These are phyloP conservation scores for Alectoria sarmentosa DNA, from an alignment of 495 filamentous ascomycete species.

Conservation along the genomic window DNA sequence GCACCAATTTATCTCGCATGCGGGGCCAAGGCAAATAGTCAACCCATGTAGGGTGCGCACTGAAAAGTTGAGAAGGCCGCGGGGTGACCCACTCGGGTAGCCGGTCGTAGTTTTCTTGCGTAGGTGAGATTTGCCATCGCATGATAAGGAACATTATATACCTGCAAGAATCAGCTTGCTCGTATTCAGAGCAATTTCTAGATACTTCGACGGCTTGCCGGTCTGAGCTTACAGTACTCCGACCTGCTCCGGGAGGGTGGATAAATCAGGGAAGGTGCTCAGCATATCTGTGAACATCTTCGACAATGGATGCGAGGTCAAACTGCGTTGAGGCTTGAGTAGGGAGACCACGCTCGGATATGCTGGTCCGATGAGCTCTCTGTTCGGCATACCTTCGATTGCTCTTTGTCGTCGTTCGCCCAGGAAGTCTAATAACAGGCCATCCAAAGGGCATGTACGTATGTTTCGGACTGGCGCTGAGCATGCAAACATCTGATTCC, in stretches of 20 bases:
- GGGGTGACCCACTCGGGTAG: slow-evolving; percentile 63
- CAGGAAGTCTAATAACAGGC: slow-evolving; percentile 69
- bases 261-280: slow-evolving; percentile 62
- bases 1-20: slow-evolving; percentile 52
- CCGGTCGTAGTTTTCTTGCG: slow-evolving; percentile 63
- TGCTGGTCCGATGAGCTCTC: slow-evolving; percentile 60
- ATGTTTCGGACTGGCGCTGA: slow-evolving; percentile 51
- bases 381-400: slow-evolving; percentile 49
- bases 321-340: slow-evolving; percentile 55
- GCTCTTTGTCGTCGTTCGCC: slow-evolving; percentile 57
- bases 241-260: slow-evolving; percentile 63
- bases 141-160: slow-evolving; percentile 77
- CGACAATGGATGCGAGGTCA: slow-evolving; percentile 63
- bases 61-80: slow-evolving; percentile 50
- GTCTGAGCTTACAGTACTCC: slow-evolving; percentile 46
- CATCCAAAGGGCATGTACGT: slow-evolving; percentile 66
- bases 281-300: slow-evolving; percentile 80
- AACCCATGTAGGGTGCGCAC: slow-evolving; percentile 66
- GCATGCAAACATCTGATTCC: slow-evolving; percentile 27
- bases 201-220: too few relatives aligned
- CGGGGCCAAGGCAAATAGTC: slow-evolving; percentile 69
- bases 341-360: slow-evolving; percentile 72
- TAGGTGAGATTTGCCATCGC: slow-evolving; percentile 74
- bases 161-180: slow-evolving; percentile 6
- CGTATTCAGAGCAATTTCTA: background rate